Evolutionary conservation across 169 alveolate species (phyloP).

Genomic region (Hepatocystis sp.): DNA sequence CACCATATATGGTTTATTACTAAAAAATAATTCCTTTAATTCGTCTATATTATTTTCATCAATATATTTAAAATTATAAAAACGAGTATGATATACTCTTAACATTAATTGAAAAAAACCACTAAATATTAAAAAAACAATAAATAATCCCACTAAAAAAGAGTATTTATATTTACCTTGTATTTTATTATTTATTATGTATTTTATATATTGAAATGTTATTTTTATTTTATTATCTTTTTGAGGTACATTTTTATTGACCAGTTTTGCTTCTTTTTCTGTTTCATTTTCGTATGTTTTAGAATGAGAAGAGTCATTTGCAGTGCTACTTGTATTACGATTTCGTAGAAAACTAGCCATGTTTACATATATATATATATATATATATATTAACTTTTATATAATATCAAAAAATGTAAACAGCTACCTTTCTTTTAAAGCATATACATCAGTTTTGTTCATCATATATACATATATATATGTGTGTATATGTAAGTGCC

Average conservation of each 20-base stretch:
- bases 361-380: no score
- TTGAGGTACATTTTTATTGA: no score
- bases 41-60: constrained; percentile 40
- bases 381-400: no score
- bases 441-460: no score
- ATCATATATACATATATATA: no score
- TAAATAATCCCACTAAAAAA: constrained; percentile 61
- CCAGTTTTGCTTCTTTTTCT: constrained; percentile 4
- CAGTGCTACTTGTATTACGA: no score
- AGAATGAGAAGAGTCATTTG: no score
- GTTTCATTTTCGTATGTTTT: background rate
- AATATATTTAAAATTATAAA: constrained; percentile 50
- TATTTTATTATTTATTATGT: constrained; percentile 3
- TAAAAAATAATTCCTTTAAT: constrained; percentile 61
- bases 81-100: constrained; percentile 39
- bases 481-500: no score
- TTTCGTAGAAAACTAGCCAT: no score
- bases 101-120: constrained; percentile 26
- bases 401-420: no score
- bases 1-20: constrained; percentile 60
- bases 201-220: background rate
- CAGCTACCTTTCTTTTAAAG: no score
- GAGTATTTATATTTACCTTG: constrained; percentile 42
- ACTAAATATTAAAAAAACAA: constrained; percentile 41
- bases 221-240: background rate